Evolutionary conservation across 345 rosid genomes (phyloP), one percentile per base, ranked within the genome.

Genomic region (Citrus mangshanensis): DNA sequence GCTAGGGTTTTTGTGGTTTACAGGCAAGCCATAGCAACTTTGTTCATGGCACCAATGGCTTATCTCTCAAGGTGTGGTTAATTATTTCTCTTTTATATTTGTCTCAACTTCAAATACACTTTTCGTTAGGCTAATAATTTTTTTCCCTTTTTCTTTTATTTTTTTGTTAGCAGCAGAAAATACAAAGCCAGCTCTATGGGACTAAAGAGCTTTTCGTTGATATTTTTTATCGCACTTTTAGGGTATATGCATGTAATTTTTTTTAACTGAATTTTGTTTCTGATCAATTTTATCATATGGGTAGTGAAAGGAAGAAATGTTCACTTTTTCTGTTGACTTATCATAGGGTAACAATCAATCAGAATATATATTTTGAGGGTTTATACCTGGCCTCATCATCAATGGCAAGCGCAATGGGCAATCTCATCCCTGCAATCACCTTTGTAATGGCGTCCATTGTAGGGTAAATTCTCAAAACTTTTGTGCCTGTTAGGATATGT

Each of bases 371-470:
- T 38, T 81, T 75, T 30, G 86, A 83, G 72, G 91, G 91, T 1
- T 34, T 88, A 16, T 85, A 79, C 54, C 79, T 86, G n/a, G 84
- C 88, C 18, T 85, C 91, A 2, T 79, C 91, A 7, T 81, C 91
- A 2, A 65, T 85, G 27, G 89, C 85, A 19, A 83, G 83, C 25
- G 91, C 91, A 30, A 79, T 78, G 71, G 61, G 54, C 16, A 88
- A 88, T 81, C 81, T 86, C 9, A 37, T 83, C 67, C 89, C 87
- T 6, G 89, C 86, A 35, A 58, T 85, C 75, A 88, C 91, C 9
- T 88, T 88, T 80, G 64, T 79, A 32, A 9, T 88, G 70, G 88
- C 88, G 0, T 35, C 78, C 13, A 18, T 72, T 58, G 27, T 83
- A 4, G 86, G 89, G 91, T 88, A 80, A 63, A 13, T 14, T 24